Conservation (phyloP, 2,329 filamentous ascomycete genomes). For the Colletotrichum lentis region DNA sequence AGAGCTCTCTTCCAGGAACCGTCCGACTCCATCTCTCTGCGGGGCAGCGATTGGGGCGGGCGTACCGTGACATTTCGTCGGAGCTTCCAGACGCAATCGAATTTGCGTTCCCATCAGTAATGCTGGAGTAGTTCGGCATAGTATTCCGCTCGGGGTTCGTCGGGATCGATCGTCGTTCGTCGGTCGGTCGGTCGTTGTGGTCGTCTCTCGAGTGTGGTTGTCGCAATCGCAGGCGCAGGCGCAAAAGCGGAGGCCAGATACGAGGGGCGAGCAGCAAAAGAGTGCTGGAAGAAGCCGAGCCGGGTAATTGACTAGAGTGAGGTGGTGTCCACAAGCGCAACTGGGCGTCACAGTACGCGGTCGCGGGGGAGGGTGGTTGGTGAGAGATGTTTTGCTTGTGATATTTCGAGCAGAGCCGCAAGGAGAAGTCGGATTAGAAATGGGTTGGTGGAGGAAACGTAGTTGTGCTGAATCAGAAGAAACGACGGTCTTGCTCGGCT, state of each 20-base stretch:
- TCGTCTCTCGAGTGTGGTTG: constrained; percentile 11
- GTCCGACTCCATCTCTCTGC: neutral
- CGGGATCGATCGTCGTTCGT: constrained; percentile 14
- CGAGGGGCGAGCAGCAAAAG: constrained; percentile 3
- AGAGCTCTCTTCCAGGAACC: neutral
- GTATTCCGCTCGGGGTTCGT: constrained; percentile 14
- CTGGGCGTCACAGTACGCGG: neutral
- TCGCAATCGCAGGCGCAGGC: constrained; percentile 16
- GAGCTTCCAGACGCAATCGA: constrained; percentile 37
- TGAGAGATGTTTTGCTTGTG: neutral
- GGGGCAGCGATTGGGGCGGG: neutral
- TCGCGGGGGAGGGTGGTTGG: neutral
- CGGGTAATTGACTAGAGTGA: constrained; percentile 24
- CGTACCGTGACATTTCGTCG: constrained; percentile 39
- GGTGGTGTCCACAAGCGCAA: constrained; percentile 14
- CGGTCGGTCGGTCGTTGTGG: neutral
- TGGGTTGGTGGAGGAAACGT: neutral
- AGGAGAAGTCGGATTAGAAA: neutral
- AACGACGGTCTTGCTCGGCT: constrained; percentile 9
- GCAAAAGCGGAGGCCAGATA: constrained; percentile 27
- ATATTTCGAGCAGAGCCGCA: neutral
- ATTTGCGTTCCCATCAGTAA: constrained; percentile 56
- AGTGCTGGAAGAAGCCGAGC: constrained; percentile 23
- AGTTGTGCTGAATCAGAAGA: neutral
- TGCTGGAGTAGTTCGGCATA: constrained; percentile 65